Evolutionary conservation across 2,329 filamentous ascomycete genomes (phyloP).

Genomic region (Diaporthe eres): DNA sequence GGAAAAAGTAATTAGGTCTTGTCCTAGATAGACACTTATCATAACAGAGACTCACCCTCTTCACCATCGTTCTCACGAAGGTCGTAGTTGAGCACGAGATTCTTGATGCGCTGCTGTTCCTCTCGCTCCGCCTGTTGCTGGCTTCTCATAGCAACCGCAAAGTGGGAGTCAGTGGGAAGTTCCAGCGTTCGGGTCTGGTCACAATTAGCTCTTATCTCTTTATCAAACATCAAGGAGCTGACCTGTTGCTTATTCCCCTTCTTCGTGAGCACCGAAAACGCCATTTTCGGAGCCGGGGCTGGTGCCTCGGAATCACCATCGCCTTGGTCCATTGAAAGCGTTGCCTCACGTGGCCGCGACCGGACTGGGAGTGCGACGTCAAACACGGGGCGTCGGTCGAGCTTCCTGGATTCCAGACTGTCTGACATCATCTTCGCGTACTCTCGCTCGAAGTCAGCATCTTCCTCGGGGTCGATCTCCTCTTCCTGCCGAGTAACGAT

Average conservation of each 20-base stretch:
- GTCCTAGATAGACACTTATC: not conserved
- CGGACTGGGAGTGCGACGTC: slow-evolving; percentile 98
- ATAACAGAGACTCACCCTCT: slow-evolving; percentile 74
- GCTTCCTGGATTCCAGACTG: slow-evolving; percentile 94
- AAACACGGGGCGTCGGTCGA: slow-evolving; percentile 93
- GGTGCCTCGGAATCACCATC: slow-evolving; percentile 48
- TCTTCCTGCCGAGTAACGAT: slow-evolving; percentile 93
- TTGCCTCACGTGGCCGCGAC: slow-evolving; percentile 73
- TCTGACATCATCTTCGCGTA: slow-evolving; percentile 99
- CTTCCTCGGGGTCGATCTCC: slow-evolving; percentile 90
- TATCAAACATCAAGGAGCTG: slow-evolving; percentile 44
- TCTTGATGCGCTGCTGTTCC: slow-evolving; percentile 99
- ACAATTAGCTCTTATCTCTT: slow-evolving; percentile 39
- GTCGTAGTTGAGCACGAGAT: slow-evolving; percentile 95
- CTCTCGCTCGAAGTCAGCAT: slow-evolving; percentile 97
- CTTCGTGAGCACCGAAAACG: slow-evolving; percentile 96
- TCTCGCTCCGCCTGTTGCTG: slow-evolving; percentile 96
- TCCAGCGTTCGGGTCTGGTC: slow-evolving; percentile 89
- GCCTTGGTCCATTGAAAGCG: slow-evolving; percentile 54
- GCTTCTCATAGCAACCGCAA: slow-evolving; percentile 95
- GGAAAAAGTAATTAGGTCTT: not conserved
- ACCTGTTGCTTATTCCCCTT: slow-evolving; percentile 96
- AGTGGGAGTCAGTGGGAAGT: slow-evolving; percentile 89
- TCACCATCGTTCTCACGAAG: slow-evolving; percentile 85
- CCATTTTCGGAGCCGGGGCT: slow-evolving; percentile 79